These are phyloP conservation scores for Aureobasidium sp. DNA, from an alignment of 2,329 filamentous ascomycete species.

Conservation along the genomic window DNA sequence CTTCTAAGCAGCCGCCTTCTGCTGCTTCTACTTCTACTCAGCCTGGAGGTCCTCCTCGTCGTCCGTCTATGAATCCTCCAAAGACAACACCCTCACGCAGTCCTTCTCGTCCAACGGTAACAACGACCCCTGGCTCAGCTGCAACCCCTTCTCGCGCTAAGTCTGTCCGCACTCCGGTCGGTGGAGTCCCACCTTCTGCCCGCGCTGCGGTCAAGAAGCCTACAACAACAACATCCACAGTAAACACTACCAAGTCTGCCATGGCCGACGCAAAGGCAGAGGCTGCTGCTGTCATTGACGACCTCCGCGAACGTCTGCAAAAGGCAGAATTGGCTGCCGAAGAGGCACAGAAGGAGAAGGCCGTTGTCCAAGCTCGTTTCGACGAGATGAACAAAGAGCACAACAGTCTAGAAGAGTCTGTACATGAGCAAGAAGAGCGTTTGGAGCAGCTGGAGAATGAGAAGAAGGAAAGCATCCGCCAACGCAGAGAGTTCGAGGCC, in stretches of 20 bases:
- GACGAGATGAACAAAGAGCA: slow-evolving; percentile 82
- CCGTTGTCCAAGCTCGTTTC: slow-evolving; percentile 75
- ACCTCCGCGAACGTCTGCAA: slow-evolving; percentile 73
- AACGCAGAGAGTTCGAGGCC: slow-evolving; percentile 83
- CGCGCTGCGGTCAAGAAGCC: slow-evolving; percentile 61
- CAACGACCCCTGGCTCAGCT: slow-evolving; percentile 1
- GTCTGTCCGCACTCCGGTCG: slow-evolving; percentile 47
- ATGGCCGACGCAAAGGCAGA: slow-evolving; percentile 68
- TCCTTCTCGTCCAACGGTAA: slow-evolving; percentile 11
- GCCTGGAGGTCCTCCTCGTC: slow-evolving; percentile 14
- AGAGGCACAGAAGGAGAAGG: slow-evolving; percentile 73
- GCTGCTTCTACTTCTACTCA: slow-evolving; percentile 9
- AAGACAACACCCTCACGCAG: slow-evolving; percentile 14
- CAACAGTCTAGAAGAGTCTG: slow-evolving; percentile 74
- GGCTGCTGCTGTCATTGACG: slow-evolving; percentile 69
- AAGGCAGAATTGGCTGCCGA: slow-evolving; percentile 61
- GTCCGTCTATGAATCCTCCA: slow-evolving; percentile 13
- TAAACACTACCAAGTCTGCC: slow-evolving; percentile 18
- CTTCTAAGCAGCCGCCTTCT: slow-evolving; percentile 15
- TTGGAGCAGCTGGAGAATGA: slow-evolving; percentile 76
- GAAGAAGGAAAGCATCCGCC: slow-evolving; percentile 72
- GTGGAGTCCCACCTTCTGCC: slow-evolving; percentile 61
- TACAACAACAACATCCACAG: slow-evolving; percentile 14
- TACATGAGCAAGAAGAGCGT: slow-evolving; percentile 79
- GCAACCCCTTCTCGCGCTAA: slow-evolving; percentile 37